Base-by-base conservation (phyloP, 345 rosid genomes). In the Populus davidiana region DNA sequence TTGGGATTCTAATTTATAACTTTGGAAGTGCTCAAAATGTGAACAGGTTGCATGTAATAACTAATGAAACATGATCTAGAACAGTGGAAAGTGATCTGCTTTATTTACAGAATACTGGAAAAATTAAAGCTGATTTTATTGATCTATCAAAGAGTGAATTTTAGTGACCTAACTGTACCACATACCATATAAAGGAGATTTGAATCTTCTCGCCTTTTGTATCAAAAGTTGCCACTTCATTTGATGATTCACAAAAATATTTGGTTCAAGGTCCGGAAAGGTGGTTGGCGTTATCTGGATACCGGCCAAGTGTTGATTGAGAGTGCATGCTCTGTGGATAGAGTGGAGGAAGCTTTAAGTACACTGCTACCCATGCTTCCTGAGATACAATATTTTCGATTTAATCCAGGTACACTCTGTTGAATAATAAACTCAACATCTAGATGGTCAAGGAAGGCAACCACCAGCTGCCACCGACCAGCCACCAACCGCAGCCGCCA, bases 241-340 rank as follows among this genome's bases (percentile, higher is more conserved):
- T 50, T 50, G 56, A 5, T 70, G 43, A 44, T 81, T 71, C 29
- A 54, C 67, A 31, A 75, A 43, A 43, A 36, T 64, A 14, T 73
- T 47, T 62, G 77, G 6, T 6, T 85, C 69, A 80, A 93, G 99
- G 91, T 83, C 47, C 88, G 99, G 77, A 96, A 86, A 88, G 99
- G 97, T 27, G 99, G 98, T 73, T 96, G 99, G 99, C 97, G 98
- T 71, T 94, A 96, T 85, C 84, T 96, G 72, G 99, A 96, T 83
- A 96, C 98, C 12, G 98, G 99, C 29, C 99, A 96, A 86, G 97
- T 96, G 80, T 85, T 96, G 80, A 91, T 96, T 83, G 99, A 96
- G 88, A 96, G 98, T 86, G 95, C 99, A 25, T 93, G 99, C 89
- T 93, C 97, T 50, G 98, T 93, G 77, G 99, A 96, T 73, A 84